phyloP scores from a whole-genome alignment of 1,284 basidiomycete species.

The Polyporus tsugae region DNA sequence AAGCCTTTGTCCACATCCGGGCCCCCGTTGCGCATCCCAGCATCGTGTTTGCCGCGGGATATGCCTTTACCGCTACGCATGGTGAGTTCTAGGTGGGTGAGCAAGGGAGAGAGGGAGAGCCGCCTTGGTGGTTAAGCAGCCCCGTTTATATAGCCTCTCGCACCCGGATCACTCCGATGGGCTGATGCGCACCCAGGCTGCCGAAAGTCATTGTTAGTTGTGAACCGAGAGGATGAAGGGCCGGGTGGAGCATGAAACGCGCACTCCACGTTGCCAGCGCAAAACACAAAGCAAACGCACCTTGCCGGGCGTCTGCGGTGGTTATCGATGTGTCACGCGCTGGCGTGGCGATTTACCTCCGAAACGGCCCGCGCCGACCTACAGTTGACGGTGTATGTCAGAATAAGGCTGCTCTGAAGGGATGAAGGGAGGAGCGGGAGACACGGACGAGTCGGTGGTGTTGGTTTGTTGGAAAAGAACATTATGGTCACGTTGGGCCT shows the following conservation, averaged over 20 bases:
- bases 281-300: slow-evolving; percentile 23
- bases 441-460: slow-evolving; percentile 15
- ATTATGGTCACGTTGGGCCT: slow-evolving; percentile 23
- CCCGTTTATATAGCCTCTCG: slow-evolving; percentile 15
- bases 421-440: slow-evolving; percentile 9
- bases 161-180: slow-evolving; percentile 25
- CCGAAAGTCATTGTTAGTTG: slow-evolving; percentile 8
- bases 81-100: slow-evolving; percentile 5
- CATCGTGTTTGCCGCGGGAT: slow-evolving; percentile 11
- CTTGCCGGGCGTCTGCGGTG: slow-evolving; percentile 25
- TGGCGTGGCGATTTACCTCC: background rate
- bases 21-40: background rate
- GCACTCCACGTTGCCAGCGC: slow-evolving; percentile 26
- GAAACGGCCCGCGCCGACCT: background rate
- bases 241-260: slow-evolving; percentile 15
- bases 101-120: slow-evolving; percentile 13
- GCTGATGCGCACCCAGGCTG: slow-evolving; percentile 15
- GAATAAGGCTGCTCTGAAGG: slow-evolving; percentile 1
- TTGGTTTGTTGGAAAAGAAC: slow-evolving; percentile 29
- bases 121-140: slow-evolving; percentile 25
- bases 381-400: background rate
- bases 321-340: slow-evolving; percentile 28
- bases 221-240: background rate
- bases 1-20: slow-evolving; percentile 11
- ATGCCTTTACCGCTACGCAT: slow-evolving; percentile 18